Evolutionary conservation across 192 early-diverging fungal genomes (phyloP).

Genomic region (Coemansia javaensis): DNA sequence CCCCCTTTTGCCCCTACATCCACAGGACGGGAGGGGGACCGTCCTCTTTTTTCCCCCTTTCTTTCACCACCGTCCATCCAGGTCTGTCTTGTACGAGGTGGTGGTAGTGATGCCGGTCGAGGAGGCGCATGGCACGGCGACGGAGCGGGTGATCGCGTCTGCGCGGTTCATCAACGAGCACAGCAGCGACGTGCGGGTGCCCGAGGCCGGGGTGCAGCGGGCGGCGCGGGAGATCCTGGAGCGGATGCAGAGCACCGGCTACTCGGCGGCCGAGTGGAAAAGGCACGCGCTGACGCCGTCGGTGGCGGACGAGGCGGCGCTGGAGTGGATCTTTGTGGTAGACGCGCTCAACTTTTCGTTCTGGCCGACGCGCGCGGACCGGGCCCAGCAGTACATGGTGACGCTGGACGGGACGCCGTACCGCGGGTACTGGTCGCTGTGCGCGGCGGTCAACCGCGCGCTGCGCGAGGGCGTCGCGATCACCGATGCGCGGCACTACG

Average conservation of each 20-base stretch:
- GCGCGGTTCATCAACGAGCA: slow-evolving; percentile 42
- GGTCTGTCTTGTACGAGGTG: too few species aligned
- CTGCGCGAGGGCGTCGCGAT: slow-evolving; percentile 58
- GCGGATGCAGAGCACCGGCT: slow-evolving; percentile 57
- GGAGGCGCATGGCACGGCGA: neutral
- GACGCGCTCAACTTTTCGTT: slow-evolving; percentile 86
- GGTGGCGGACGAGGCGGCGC: slow-evolving; percentile 49
- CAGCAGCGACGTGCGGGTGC: slow-evolving; percentile 60
- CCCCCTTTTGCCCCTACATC: too few species aligned
- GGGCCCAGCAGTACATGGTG: slow-evolving; percentile 58
- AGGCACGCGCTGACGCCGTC: slow-evolving; percentile 62
- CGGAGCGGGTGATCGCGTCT: slow-evolving; percentile 30
- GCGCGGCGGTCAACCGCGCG: slow-evolving; percentile 70
- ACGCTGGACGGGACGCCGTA: slow-evolving; percentile 53
- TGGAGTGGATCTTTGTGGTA: slow-evolving; percentile 79
- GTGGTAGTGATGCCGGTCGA: slow-evolving; percentile 35
- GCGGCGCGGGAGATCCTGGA: slow-evolving; percentile 58
- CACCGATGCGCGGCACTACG: slow-evolving; percentile 55
- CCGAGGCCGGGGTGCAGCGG: slow-evolving; percentile 43
- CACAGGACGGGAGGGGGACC: too few species aligned
- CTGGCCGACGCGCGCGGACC: slow-evolving; percentile 56
- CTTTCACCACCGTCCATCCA: too few species aligned
- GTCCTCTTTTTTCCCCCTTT: too few species aligned
- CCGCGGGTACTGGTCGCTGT: slow-evolving; percentile 80
- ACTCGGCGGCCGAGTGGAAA: slow-evolving; percentile 62